A percentile compares a stretch with the other conserved stretches of the same genome.
phyloP scores from a whole-genome alignment of 768 basidiomycete genomes.

The Mycena rebaudengoi region DNA sequence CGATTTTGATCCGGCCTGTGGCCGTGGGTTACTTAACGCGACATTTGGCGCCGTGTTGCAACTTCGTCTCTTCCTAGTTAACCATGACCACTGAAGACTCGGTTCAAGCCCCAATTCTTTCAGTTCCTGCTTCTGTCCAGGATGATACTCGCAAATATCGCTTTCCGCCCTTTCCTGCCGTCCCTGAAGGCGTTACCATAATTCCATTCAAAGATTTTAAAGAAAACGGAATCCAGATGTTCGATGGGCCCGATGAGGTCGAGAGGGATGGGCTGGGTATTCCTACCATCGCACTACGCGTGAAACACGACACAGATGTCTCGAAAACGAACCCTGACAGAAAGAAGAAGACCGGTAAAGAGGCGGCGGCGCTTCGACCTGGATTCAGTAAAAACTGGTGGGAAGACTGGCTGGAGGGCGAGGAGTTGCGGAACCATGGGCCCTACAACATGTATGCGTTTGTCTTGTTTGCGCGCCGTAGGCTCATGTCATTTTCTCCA shows the following conservation, averaged over 20 bases:
- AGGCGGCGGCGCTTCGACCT: slow-evolving; percentile 16
- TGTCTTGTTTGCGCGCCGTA: background rate
- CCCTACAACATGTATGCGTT: slow-evolving; percentile 61
- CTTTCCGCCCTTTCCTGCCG: no score
- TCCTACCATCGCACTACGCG: slow-evolving; percentile 64
- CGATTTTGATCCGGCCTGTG: no score
- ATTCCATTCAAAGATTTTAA: slow-evolving; percentile 65
- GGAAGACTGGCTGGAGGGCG: slow-evolving; percentile 76
- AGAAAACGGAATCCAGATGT: slow-evolving; percentile 65
- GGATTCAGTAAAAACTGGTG: slow-evolving; percentile 72
- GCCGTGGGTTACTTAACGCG: no score
- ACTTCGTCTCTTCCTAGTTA: no score
- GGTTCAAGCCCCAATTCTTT: no score
- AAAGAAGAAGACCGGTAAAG: slow-evolving; percentile 54
- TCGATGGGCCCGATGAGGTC: no score
- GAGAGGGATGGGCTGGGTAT: slow-evolving; percentile 76
- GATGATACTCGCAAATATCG: no score
- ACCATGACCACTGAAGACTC: no score
- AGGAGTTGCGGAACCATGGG: slow-evolving; percentile 55
- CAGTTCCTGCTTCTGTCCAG: no score
- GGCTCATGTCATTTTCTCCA: no score
- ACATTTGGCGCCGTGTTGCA: no score
- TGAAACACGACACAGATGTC: slow-evolving; percentile 62
- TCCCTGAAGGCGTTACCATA: slow-evolving; percentile 59
- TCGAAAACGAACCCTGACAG: slow-evolving; percentile 66